Base-by-base conservation (phyloP, 139 green algal species). In the Penium margaritaceum region DNA sequence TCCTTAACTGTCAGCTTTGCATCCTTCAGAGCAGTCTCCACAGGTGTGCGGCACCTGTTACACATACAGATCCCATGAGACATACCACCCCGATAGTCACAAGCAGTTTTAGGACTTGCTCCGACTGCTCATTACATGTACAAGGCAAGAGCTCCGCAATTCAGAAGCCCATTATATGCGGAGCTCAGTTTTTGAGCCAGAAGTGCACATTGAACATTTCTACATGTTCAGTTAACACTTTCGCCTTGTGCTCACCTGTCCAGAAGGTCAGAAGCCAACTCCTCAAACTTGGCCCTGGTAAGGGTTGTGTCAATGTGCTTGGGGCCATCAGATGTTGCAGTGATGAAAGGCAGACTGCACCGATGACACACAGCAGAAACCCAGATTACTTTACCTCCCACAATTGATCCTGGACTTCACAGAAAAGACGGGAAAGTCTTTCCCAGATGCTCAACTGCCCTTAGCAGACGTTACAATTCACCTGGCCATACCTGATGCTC, bases 261-360 rank as follows among this genome's bases (percentile, higher is more conserved):
- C 39, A 98, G 85, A 70, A 98, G 85, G 84, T 97, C 92, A 30
- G 70, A 87, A 87, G 89, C 96, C 60, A 99, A 85, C 84, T 96
- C 81, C 86, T 99, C 94, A 78, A 99, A 99, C 83, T 95, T 90
- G 47, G 87, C 79, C 66, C 88, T 82, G 1, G 85, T 90, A 17
- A 98, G 81, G 55, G 51, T 84, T 55, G 86, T 89, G 83, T 98
- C 94, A 64, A 99, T 98, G 91, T 99, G 94, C 90, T 99, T 99
- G 74, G 94, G 94, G 30, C 94, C 94, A 7, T 97, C 92, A 21
- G 92, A 89, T 36, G 94, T 98, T 63, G 94, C 94, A 38, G 94
- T 99, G 86, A 99, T 99, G 90, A 99, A 99, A 70, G 94, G 94
- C 74, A 99, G 85, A 62, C 75, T 81, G 75, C 71, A 81, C 24